These are phyloP conservation scores for Acorus calamus DNA, from an alignment of 106 monocot genomes.

Conservation along the genomic window DNA sequence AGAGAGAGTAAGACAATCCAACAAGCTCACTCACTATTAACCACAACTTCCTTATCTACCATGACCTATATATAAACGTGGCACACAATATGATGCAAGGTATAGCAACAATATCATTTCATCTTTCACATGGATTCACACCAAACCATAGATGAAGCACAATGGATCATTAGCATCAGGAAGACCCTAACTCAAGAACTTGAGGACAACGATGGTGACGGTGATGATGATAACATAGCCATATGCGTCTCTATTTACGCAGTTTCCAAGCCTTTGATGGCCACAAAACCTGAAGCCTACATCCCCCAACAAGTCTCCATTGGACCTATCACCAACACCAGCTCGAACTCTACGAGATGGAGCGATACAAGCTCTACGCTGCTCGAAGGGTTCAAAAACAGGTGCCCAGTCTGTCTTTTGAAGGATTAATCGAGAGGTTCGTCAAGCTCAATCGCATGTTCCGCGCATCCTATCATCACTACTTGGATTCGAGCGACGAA, in stretches of 20 bases:
- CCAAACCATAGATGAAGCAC: conserved; percentile 19
- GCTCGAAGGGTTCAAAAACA: conserved; percentile 26
- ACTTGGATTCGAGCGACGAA: conserved; percentile 40
- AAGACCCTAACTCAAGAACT: conserved; percentile 28
- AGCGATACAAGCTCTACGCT: conserved; percentile 46
- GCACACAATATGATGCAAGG: too few relatives aligned
- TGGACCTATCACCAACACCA: conserved; percentile 64
- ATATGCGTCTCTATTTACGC: conserved; percentile 27
- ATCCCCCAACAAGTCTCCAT: conserved; percentile 49
- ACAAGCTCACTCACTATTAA: too few relatives aligned
- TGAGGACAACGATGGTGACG: conserved; percentile 19
- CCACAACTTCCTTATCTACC: too few relatives aligned
- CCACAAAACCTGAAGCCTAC: conserved; percentile 41
- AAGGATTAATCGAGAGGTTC: conserved; percentile 33
- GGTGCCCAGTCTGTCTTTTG: conserved; percentile 11
- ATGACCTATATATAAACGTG: too few relatives aligned
- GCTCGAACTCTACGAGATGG: conserved; percentile 56
- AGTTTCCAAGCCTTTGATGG: conserved; percentile 42
- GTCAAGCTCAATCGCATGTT: conserved; percentile 26
- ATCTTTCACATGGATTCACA: too few relatives aligned
- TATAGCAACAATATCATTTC: too few relatives aligned
- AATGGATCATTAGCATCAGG: conserved; percentile 49
- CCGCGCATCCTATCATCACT: conserved; percentile 55
- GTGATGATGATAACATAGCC: too few relatives aligned
- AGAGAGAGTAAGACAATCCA: too few relatives aligned